These are phyloP conservation scores for Gryganskiella cystojenkinii DNA, from an alignment of 192 early-diverging fungal genomes.

Conservation along the genomic window DNA sequence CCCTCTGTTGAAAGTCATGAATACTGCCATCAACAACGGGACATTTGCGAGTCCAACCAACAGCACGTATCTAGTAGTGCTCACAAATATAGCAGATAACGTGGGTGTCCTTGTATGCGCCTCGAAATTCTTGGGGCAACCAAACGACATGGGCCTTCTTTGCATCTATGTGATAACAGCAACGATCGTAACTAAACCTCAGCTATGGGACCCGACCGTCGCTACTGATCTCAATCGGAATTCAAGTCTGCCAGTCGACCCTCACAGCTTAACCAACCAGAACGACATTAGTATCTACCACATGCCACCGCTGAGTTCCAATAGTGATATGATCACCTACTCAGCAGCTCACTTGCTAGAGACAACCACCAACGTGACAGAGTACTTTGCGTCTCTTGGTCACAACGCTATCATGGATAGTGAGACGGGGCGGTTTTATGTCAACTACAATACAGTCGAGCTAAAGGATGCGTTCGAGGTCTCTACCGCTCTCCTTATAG, in stretches of 20 bases:
- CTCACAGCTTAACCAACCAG: background rate
- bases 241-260: background rate
- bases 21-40: constrained; percentile 3
- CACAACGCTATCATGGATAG: background rate
- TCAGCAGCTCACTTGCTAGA: constrained; percentile 3
- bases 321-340: background rate
- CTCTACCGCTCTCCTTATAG: background rate
- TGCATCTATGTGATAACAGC: background rate
- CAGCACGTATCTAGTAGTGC: background rate
- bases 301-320: background rate
- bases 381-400: constrained; percentile 7
- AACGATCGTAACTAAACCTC: constrained; percentile 1
- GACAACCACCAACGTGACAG: background rate
- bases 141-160: background rate
- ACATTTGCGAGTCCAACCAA: background rate
- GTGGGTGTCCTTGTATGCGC: background rate
- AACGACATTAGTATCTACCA: constrained; percentile 4
- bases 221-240: background rate
- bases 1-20: constrained; percentile 2
- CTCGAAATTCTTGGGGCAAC: background rate
- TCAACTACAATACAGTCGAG: constrained; percentile 8
- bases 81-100: background rate
- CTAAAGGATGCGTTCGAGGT: constrained; percentile 14
- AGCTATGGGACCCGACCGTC: background rate
- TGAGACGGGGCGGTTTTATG: background rate